phyloP scores from a whole-genome alignment of 2,329 filamentous ascomycete species.

The Colletotrichum echinochloae region DNA sequence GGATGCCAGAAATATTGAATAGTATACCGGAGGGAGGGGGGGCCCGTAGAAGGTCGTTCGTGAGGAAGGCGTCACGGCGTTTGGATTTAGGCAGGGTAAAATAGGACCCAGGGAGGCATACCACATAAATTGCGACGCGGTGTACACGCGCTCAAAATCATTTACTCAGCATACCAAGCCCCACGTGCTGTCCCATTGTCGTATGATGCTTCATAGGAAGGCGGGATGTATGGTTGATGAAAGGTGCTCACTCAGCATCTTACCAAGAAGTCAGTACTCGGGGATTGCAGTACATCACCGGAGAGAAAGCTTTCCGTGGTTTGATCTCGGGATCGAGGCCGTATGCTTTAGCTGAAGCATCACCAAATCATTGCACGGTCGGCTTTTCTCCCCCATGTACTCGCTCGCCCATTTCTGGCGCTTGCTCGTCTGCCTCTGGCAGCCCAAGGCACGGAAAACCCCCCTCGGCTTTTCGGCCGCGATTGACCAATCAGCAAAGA shows the following conservation, averaged over 20 bases:
- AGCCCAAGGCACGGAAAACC: slow-evolving; percentile 28
- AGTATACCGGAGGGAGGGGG: slow-evolving; percentile 26
- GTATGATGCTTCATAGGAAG: too few relatives aligned
- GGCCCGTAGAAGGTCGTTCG: slow-evolving; percentile 43
- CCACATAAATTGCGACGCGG: slow-evolving; percentile 23
- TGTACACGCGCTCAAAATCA: not conserved
- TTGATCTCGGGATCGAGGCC: not conserved
- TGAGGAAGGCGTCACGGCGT: slow-evolving; percentile 42
- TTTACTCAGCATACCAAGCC: not conserved
- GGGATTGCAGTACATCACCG: not conserved
- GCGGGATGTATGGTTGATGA: not conserved
- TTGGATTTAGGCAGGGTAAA: slow-evolving; percentile 39
- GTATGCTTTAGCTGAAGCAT: not conserved
- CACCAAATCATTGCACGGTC: not conserved
- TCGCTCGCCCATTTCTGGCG: too few relatives aligned
- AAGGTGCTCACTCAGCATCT: not conserved
- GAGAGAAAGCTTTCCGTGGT: not conserved
- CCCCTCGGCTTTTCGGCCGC: slow-evolving; percentile 59
- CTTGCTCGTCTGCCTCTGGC: slow-evolving; percentile 11
- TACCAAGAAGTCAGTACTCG: not conserved
- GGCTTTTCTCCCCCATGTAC: too few relatives aligned
- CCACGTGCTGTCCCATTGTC: not conserved
- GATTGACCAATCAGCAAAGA: slow-evolving; percentile 52
- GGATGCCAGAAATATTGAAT: slow-evolving; percentile 67
- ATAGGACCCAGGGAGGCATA: slow-evolving; percentile 35